A percentile compares a stretch with the other conserved stretches of the same genome.
Conservation (phyloP, 371 early-diverging fungal genomes). For the Mortierella sp. region DNA sequence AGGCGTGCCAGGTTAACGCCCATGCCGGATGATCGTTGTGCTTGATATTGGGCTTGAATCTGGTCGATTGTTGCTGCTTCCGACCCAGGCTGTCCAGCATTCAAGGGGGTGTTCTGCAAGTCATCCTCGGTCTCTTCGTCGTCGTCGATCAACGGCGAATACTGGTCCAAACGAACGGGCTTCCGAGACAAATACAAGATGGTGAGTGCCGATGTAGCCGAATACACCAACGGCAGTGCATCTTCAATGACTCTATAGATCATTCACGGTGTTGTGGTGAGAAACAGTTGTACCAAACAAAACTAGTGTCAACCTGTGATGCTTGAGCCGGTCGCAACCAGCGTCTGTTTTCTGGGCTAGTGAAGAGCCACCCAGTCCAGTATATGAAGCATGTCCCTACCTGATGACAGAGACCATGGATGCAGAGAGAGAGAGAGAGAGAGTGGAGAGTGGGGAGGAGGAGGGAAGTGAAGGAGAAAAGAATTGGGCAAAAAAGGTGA, state of each 20-base stretch:
- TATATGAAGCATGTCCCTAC: conserved; percentile 1
- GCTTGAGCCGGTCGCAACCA: too few species aligned
- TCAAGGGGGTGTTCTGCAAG: background rate
- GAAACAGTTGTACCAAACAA: too few species aligned
- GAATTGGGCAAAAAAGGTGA: background rate
- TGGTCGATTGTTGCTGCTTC: conserved; percentile 23
- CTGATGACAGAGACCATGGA: conserved; percentile 16
- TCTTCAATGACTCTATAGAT: conserved; percentile 19
- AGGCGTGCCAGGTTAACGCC: conserved; percentile 39
- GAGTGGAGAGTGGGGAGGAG: conserved; percentile 2
- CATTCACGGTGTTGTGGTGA: too few species aligned
- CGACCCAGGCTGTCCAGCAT: background rate
- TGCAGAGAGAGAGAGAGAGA: background rate
- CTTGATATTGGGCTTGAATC: conserved; percentile 36
- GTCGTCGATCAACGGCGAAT: conserved; percentile 23
- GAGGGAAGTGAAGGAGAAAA: background rate
- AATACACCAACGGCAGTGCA: conserved; percentile 36
- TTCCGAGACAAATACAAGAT: conserved; percentile 32
- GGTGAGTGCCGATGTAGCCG: conserved; percentile 20
- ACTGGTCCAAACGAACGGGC: conserved; percentile 44
- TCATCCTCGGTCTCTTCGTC: conserved; percentile 10
- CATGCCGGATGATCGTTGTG: conserved; percentile 32
- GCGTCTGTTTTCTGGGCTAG: too few species aligned
- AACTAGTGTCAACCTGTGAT: too few species aligned
- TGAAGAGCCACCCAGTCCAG: background rate